Conservation (phyloP, 179 eudicot genomes). For the Spinacia oleracea region DNA sequence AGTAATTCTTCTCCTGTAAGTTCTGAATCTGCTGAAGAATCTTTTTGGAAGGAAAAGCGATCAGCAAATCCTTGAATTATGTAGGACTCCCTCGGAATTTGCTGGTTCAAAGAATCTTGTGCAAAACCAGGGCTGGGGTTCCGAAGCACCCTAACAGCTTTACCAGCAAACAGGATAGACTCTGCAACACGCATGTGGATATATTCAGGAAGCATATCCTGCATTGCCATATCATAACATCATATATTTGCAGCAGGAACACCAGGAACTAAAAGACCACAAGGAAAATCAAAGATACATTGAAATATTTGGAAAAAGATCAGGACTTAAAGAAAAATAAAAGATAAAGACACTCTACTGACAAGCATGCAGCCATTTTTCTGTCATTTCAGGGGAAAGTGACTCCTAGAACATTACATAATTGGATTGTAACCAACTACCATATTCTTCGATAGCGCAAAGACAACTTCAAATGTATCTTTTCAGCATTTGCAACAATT, state of each 20-base stretch:
- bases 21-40: conserved; percentile 42
- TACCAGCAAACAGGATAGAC: conserved; percentile 93
- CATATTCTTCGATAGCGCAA: conserved; percentile 1
- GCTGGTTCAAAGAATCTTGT: conserved; percentile 51
- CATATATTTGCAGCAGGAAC: conserved; percentile 9
- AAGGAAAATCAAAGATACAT: neutral
- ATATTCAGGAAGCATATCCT: conserved; percentile 99
- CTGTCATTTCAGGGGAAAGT: neutral
- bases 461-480: conserved; percentile 2
- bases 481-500: neutral
- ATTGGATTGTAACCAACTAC: neutral
- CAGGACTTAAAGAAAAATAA: neutral
- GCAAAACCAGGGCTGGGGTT: conserved; percentile 80
- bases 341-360: neutral
- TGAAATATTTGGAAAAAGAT: neutral
- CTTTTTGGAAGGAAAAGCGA: conserved; percentile 51
- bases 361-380: conserved; percentile 5
- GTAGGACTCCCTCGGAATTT: conserved; percentile 66
- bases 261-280: neutral
- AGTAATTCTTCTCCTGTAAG: conserved; percentile 73
- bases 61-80: conserved; percentile 44
- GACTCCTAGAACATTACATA: neutral
- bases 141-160: conserved; percentile 91
- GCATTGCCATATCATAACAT: conserved; percentile 26
- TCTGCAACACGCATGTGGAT: conserved; percentile 87